Conservation (phyloP, 225 moss, liverwort and hornwort genomes). For the Sphagnum contortum region DNA sequence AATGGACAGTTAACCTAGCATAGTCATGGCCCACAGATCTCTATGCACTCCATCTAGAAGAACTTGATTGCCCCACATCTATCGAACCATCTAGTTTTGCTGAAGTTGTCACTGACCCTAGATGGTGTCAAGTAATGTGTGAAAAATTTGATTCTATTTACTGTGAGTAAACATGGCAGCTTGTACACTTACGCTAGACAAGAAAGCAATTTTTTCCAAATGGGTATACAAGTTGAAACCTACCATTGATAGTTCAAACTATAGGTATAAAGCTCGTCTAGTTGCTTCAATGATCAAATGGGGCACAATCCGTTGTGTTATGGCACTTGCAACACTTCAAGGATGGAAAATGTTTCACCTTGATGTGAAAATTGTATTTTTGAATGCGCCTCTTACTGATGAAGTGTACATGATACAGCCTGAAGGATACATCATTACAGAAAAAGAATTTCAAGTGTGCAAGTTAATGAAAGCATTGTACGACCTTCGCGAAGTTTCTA, state of each 20-base stretch:
- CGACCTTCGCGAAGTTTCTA: background rate
- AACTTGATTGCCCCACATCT: too few relatives aligned
- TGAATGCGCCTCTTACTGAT: background rate
- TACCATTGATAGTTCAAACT: background rate
- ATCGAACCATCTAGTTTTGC: too few relatives aligned
- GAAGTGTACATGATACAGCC: background rate
- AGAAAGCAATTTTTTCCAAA: background rate
- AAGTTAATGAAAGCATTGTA: background rate
- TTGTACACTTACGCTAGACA: background rate
- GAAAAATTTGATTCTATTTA: background rate
- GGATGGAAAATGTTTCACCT: constrained; percentile 1
- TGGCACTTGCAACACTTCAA: background rate
- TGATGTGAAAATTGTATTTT: background rate
- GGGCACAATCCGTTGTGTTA: background rate
- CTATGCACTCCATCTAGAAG: too few relatives aligned
- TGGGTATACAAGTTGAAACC: too few relatives aligned
- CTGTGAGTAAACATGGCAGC: background rate
- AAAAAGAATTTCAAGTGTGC: background rate
- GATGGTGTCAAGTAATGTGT: background rate
- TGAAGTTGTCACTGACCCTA: background rate
- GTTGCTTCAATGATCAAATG: background rate
- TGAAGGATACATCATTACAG: background rate
- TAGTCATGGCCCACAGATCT: too few relatives aligned
- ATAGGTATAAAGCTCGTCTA: background rate
- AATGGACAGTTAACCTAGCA: too few relatives aligned